Percentiles rank a stretch among this genome's conserved stretches.
These are phyloP conservation scores for Crithidia brevicula DNA, from an alignment of 208 protist genomes.

Conservation along the genomic window DNA sequence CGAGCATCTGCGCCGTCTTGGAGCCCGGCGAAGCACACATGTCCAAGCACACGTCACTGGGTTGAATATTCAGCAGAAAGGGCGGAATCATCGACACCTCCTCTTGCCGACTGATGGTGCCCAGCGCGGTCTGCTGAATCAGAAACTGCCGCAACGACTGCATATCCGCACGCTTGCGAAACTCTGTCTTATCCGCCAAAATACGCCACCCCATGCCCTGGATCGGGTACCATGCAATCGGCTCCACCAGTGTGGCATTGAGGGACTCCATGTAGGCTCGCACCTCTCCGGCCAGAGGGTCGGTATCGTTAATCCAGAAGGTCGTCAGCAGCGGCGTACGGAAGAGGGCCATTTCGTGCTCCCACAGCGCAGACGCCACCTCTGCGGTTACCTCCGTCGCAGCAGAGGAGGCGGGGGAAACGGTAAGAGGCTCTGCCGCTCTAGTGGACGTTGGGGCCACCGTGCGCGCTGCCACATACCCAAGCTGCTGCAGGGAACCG, in stretches of 20 bases:
- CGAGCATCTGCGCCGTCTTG: conserved; percentile 91
- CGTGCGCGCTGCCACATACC: conserved; percentile 29
- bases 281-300: conserved; percentile 65
- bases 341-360: conserved; percentile 68
- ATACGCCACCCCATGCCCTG: conserved; percentile 82
- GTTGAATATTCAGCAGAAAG: conserved; percentile 85
- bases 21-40: conserved; percentile 92
- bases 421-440: too few species aligned
- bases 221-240: conserved; percentile 86
- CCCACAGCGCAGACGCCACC: conserved; percentile 39
- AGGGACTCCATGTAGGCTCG: conserved; percentile 56
- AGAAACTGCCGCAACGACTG: conserved; percentile 74
- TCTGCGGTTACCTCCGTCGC: conserved; percentile 1
- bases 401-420: neutral
- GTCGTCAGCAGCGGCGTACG: conserved; percentile 74
- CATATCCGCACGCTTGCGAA: conserved; percentile 78
- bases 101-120: conserved; percentile 87
- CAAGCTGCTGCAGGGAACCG: conserved; percentile 64
- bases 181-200: conserved; percentile 74
- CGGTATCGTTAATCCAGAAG: conserved; percentile 88
- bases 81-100: conserved; percentile 87
- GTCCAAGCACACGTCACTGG: conserved; percentile 81
- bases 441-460: neutral
- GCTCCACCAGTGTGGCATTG: conserved; percentile 57
- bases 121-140: conserved; percentile 80